Evolutionary conservation across 805 yeast species (phyloP).

Genomic region (Candida tibetensis): DNA sequence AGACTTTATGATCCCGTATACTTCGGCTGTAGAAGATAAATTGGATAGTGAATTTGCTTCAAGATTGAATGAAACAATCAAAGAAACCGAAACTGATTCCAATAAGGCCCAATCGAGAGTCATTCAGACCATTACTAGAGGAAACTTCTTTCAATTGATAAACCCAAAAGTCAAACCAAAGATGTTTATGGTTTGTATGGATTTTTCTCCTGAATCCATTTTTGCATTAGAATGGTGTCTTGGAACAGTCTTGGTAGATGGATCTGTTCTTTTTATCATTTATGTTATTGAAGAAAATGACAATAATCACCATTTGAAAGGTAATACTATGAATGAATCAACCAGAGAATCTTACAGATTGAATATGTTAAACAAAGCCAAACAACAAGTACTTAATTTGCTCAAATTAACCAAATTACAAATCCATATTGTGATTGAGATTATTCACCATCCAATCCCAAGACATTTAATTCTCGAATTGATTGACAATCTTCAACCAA

Average conservation of each 20-base stretch:
- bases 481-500: conserved; percentile 68
- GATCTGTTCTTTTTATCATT: conserved; percentile 74
- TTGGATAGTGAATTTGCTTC: conserved; percentile 60
- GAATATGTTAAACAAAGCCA: conserved; percentile 41
- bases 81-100: conserved; percentile 54
- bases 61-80: conserved; percentile 49
- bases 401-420: conserved; percentile 66
- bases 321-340: conserved; percentile 34
- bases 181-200: conserved; percentile 75
- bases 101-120: conserved; percentile 54
- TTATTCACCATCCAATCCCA: conserved; percentile 73
- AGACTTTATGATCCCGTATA: conserved; percentile 57
- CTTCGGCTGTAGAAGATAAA: conserved; percentile 64
- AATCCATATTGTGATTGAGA: conserved; percentile 70
- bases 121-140: conserved; percentile 69
- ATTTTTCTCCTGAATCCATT: conserved; percentile 75
- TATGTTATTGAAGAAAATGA: conserved; percentile 53
- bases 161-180: conserved; percentile 46
- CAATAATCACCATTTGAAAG: conserved; percentile 40
- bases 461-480: conserved; percentile 67
- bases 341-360: conserved; percentile 36
- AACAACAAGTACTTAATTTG: conserved; percentile 45
- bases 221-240: conserved; percentile 87
- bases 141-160: conserved; percentile 55
- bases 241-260: conserved; percentile 80